A percentile compares a stretch with the other conserved stretches of the same genome.
Conservation (phyloP, 1,139 yeast species). For the Pichia sp. region DNA sequence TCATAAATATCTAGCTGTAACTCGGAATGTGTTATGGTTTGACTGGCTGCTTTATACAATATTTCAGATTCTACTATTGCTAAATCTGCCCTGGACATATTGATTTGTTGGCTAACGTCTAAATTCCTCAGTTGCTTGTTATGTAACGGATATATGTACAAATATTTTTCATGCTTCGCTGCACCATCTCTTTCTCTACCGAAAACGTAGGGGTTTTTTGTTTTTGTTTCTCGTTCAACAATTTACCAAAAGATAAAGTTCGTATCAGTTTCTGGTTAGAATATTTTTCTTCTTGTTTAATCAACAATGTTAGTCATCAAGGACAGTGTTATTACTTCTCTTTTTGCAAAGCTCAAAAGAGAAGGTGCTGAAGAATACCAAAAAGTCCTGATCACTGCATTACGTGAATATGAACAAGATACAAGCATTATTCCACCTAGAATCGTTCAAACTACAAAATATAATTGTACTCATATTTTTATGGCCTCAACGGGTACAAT, state of each 20-base stretch:
- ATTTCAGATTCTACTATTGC: neutral
- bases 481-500: conserved; percentile 51
- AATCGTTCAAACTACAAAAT: conserved; percentile 32
- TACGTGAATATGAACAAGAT: conserved; percentile 28
- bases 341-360: conserved; percentile 4
- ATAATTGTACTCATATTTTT: conserved; percentile 45
- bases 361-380: conserved; percentile 21
- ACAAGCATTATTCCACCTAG: conserved; percentile 34
- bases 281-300: neutral
- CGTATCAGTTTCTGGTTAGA: too few species aligned
- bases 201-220: neutral
- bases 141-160: too few species aligned
- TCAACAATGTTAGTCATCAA: conserved; percentile 11
- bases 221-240: neutral
- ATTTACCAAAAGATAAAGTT: neutral
- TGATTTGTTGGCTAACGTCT: neutral
- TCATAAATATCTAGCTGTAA: neutral
- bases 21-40: neutral
- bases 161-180: neutral
- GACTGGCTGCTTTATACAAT: neutral
- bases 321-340: conserved; percentile 8
- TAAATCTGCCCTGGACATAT: neutral
- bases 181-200: neutral
- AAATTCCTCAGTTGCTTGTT: neutral
- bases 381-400: conserved; percentile 21